Evolutionary conservation across 768 basidiomycete genomes (phyloP).

Genomic region (Hygrocybe coccinea): DNA sequence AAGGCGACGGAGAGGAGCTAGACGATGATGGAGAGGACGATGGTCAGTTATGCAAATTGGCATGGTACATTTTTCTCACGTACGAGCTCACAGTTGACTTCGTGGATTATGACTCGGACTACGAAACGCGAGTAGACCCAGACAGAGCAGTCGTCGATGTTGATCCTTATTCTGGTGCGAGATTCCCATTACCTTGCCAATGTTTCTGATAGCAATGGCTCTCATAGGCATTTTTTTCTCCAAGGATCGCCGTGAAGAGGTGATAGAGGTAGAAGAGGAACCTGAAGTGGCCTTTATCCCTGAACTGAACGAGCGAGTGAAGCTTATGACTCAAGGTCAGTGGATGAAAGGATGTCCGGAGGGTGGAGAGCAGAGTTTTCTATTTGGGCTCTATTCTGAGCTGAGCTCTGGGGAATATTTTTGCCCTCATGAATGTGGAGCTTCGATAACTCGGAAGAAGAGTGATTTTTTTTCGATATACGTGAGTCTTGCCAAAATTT

Average conservation of each 20-base stretch:
- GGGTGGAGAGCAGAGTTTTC: conserved; percentile 81
- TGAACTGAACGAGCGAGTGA: conserved; percentile 42
- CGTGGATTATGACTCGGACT: conserved; percentile 81
- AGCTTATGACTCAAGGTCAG: conserved; percentile 80
- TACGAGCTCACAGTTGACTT: conserved; percentile 44
- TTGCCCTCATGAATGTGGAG: conserved; percentile 76
- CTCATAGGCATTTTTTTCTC: conserved; percentile 92
- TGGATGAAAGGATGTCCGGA: conserved; percentile 99
- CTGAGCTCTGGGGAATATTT: conserved; percentile 56
- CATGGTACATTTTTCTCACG: background rate
- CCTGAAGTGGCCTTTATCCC: conserved; percentile 49
- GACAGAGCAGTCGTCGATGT: conserved; percentile 49
- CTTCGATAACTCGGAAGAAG: conserved; percentile 54
- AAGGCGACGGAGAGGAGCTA: conserved; percentile 44
- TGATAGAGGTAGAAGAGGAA: conserved; percentile 86
- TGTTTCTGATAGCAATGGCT: conserved; percentile 5
- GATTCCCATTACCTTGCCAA: background rate
- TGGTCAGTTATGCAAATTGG: conserved; percentile 27
- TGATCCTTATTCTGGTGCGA: conserved; percentile 83
- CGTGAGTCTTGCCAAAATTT: conserved; percentile 44
- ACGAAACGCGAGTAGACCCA: conserved; percentile 42
- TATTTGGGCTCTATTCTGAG: conserved; percentile 80
- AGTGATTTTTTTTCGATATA: conserved; percentile 79
- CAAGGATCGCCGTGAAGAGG: conserved; percentile 86
- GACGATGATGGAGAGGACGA: conserved; percentile 52